A percentile compares a stretch with the other conserved stretches of the same genome.
These are phyloP conservation scores for Corniculantispora saksenae DNA, from an alignment of 2,329 filamentous ascomycete genomes.

Conservation along the genomic window DNA sequence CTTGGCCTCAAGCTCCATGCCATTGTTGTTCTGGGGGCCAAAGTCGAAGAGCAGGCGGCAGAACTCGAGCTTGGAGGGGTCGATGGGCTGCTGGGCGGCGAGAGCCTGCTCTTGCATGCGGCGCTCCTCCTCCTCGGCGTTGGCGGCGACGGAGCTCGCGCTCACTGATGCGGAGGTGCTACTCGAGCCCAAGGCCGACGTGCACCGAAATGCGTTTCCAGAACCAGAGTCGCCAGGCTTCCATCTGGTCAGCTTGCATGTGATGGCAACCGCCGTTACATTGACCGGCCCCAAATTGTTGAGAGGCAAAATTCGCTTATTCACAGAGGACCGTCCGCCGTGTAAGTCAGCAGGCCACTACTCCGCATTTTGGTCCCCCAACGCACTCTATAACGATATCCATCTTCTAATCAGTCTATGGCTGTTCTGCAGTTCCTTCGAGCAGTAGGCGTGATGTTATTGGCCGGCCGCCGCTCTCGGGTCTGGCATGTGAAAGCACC, in stretches of 20 bases:
- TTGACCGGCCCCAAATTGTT: neutral
- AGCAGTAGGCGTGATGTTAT: neutral
- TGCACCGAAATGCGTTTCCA: neutral
- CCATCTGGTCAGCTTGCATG: neutral
- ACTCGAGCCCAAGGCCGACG: neutral
- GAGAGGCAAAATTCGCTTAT: slow-evolving; percentile 3
- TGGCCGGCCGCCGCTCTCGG: neutral
- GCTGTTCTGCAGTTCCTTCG: neutral
- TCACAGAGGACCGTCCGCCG: neutral
- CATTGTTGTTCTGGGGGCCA: slow-evolving; percentile 69
- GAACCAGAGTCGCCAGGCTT: neutral
- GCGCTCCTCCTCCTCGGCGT: slow-evolving; percentile 79
- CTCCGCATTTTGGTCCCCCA: neutral
- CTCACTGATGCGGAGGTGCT: neutral
- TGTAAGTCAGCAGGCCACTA: neutral
- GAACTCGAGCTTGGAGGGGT: slow-evolving; percentile 92
- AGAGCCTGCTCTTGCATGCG: slow-evolving; percentile 54
- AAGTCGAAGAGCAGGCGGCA: slow-evolving; percentile 95
- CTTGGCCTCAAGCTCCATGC: slow-evolving; percentile 84
- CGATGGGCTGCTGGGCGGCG: slow-evolving; percentile 60
- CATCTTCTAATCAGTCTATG: neutral
- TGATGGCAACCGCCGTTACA: neutral
- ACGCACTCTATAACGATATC: neutral
- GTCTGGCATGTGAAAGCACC: slow-evolving; percentile 8
- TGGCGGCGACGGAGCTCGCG: slow-evolving; percentile 61